Percentiles rank a stretch among this genome's conserved stretches.
phyloP scores from a whole-genome alignment of 306 rosid genomes.

The Rosa chinensis region DNA sequence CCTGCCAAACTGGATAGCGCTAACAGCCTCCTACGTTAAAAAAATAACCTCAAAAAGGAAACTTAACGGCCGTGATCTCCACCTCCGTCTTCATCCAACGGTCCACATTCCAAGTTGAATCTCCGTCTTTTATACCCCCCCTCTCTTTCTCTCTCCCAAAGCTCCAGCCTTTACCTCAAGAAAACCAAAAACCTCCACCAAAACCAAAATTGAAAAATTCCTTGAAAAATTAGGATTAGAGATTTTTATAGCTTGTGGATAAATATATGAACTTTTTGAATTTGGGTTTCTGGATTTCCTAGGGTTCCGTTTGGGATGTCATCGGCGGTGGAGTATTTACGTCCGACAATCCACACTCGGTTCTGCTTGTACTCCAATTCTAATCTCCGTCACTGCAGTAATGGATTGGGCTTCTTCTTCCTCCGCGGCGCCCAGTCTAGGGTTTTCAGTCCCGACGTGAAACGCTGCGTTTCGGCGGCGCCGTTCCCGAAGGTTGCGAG shows the following conservation, averaged over 20 bases:
- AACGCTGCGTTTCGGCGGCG: slow-evolving; percentile 38
- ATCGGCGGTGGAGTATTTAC: slow-evolving; percentile 53
- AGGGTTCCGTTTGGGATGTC: slow-evolving; percentile 46
- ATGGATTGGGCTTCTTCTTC: slow-evolving; percentile 40
- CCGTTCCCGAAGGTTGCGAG: slow-evolving; percentile 32
- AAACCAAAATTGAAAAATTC: slow-evolving; percentile 1
- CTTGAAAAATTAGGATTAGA: neutral
- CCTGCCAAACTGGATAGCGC: slow-evolving; percentile 10
- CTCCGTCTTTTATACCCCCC: slow-evolving; percentile 12
- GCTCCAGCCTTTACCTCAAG: slow-evolving; percentile 18
- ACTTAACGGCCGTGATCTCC: slow-evolving; percentile 41
- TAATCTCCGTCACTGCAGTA: slow-evolving; percentile 1
- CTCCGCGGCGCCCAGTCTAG: slow-evolving; percentile 41
- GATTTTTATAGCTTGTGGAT: neutral
- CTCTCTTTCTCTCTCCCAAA: slow-evolving; percentile 19
- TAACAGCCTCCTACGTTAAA: neutral
- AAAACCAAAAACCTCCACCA: neutral
- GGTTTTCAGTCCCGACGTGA: slow-evolving; percentile 34
- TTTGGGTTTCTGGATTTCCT: slow-evolving; percentile 17
- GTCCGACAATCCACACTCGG: slow-evolving; percentile 46
- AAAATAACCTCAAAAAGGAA: neutral
- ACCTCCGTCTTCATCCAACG: slow-evolving; percentile 48
- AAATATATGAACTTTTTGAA: slow-evolving; percentile 18
- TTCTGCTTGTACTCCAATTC: slow-evolving; percentile 46
- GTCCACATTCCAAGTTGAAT: slow-evolving; percentile 25